These are phyloP conservation scores for Beta vulgaris DNA, from an alignment of 148 eudicot species.

Conservation along the genomic window DNA sequence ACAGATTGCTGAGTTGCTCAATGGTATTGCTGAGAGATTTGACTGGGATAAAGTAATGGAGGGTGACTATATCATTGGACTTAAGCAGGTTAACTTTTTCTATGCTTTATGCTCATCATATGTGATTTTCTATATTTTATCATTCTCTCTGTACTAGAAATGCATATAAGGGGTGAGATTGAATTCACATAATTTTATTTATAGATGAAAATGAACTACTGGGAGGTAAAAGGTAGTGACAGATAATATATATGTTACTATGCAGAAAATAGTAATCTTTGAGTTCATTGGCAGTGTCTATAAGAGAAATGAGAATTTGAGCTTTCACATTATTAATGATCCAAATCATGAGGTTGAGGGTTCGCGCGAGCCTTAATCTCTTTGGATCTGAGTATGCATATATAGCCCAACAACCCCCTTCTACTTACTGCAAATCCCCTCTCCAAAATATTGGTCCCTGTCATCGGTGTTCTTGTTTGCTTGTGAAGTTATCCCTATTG, in stretches of 20 bases:
- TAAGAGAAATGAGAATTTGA: neutral
- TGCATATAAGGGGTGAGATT: too few species aligned
- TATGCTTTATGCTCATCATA: slow-evolving; percentile 6
- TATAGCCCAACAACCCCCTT: neutral
- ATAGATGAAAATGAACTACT: too few species aligned
- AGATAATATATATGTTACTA: neutral
- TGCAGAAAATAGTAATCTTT: neutral
- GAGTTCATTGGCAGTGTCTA: neutral
- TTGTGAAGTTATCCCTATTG: neutral
- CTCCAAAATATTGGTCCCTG: neutral
- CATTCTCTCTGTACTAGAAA: neutral
- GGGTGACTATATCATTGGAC: slow-evolving; percentile 92
- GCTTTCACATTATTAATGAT: neutral
- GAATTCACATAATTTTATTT: too few species aligned
- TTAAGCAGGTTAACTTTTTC: slow-evolving; percentile 65
- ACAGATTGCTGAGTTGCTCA: slow-evolving; percentile 87
- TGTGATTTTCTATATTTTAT: neutral
- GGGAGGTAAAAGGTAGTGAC: neutral
- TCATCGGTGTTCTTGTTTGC: neutral
- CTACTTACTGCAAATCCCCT: neutral
- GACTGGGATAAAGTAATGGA: slow-evolving; percentile 97
- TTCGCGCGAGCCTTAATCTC: too few species aligned
- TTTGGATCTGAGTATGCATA: too few species aligned
- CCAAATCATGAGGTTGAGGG: neutral
- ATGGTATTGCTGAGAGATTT: slow-evolving; percentile 92